phyloP scores from a whole-genome alignment of 768 basidiomycete genomes.

The Hygrophorus pudorinus region DNA sequence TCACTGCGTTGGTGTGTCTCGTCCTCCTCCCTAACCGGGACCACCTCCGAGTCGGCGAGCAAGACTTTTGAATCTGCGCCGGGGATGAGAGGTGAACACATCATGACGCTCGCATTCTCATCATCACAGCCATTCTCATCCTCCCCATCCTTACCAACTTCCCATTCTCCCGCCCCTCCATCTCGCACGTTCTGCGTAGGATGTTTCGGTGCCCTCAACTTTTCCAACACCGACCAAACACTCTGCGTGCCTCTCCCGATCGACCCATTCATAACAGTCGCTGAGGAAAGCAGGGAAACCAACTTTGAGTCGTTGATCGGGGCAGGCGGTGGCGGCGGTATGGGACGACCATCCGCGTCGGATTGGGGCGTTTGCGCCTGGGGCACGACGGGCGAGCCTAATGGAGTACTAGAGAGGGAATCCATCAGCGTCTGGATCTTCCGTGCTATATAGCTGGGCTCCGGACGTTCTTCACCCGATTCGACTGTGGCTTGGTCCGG shows the following conservation, averaged over 20 bases:
- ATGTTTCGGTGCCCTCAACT: conserved; percentile 17
- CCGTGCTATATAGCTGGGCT: conserved; percentile 36
- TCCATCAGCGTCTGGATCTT: conserved; percentile 44
- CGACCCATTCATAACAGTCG: conserved; percentile 56
- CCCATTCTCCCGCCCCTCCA: conserved; percentile 13
- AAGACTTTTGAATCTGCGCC: conserved; percentile 53
- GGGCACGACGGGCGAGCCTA: conserved; percentile 5
- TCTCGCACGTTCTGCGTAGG: neutral
- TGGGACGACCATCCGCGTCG: conserved; percentile 25
- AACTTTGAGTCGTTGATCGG: conserved; percentile 31
- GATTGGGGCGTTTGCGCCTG: neutral
- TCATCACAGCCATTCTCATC: conserved; percentile 24
- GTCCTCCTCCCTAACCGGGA: conserved; percentile 18
- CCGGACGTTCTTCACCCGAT: conserved; percentile 18
- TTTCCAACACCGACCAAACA: conserved; percentile 53
- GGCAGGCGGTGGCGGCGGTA: conserved; percentile 1
- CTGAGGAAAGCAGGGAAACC: conserved; percentile 42
- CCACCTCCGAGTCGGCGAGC: conserved; percentile 54
- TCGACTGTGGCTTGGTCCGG: too few relatives aligned
- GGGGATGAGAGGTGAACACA: conserved; percentile 65
- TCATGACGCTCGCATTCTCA: conserved; percentile 47
- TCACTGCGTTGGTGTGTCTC: conserved; percentile 9
- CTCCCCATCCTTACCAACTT: conserved; percentile 9
- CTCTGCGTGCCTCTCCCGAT: conserved; percentile 28
- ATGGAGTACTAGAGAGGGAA: conserved; percentile 16